These are phyloP conservation scores for Aspergillus awamori DNA, from an alignment of 2,329 filamentous ascomycete species.

Conservation along the genomic window DNA sequence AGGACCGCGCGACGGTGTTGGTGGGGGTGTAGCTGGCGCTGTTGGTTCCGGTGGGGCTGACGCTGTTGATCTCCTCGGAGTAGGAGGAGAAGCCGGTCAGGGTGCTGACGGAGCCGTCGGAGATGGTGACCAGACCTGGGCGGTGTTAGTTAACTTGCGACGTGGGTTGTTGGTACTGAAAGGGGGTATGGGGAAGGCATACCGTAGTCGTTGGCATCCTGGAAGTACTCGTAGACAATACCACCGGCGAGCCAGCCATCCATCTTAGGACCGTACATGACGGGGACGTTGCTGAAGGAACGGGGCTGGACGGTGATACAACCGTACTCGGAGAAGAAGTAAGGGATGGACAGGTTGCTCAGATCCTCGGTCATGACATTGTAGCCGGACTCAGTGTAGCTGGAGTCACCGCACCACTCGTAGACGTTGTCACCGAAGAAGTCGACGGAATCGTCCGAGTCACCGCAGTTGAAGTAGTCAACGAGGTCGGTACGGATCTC, in stretches of 20 bases:
- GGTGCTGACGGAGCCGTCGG: slow-evolving; percentile 62
- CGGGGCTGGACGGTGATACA: slow-evolving; percentile 77
- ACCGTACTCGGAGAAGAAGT: slow-evolving; percentile 97
- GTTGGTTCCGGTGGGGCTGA: slow-evolving; percentile 65
- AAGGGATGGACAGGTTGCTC: slow-evolving; percentile 80
- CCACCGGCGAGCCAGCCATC: slow-evolving; percentile 84
- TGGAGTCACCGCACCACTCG: slow-evolving; percentile 91
- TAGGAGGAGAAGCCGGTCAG: slow-evolving; percentile 75
- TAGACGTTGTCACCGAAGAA: slow-evolving; percentile 99
- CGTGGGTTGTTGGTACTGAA: background rate
- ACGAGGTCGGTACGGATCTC: slow-evolving; percentile 79
- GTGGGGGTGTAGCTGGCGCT: slow-evolving; percentile 69
- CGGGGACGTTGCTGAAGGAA: slow-evolving; percentile 78
- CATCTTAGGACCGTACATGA: slow-evolving; percentile 80
- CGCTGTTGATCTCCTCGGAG: slow-evolving; percentile 67
- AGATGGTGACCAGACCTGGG: slow-evolving; percentile 60
- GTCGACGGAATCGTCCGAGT: slow-evolving; percentile 70
- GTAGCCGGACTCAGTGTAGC: slow-evolving; percentile 75
- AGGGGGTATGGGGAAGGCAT: slow-evolving; percentile 30
- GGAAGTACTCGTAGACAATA: slow-evolving; percentile 97
- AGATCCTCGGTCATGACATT: slow-evolving; percentile 81
- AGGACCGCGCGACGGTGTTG: slow-evolving; percentile 68
- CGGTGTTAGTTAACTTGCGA: slow-evolving; percentile 6
- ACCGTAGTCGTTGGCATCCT: slow-evolving; percentile 87
- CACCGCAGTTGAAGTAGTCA: slow-evolving; percentile 90